Evolutionary conservation across 2,329 filamentous ascomycete genomes (phyloP).

Genomic region (Hirsutella rhossiliensis): DNA sequence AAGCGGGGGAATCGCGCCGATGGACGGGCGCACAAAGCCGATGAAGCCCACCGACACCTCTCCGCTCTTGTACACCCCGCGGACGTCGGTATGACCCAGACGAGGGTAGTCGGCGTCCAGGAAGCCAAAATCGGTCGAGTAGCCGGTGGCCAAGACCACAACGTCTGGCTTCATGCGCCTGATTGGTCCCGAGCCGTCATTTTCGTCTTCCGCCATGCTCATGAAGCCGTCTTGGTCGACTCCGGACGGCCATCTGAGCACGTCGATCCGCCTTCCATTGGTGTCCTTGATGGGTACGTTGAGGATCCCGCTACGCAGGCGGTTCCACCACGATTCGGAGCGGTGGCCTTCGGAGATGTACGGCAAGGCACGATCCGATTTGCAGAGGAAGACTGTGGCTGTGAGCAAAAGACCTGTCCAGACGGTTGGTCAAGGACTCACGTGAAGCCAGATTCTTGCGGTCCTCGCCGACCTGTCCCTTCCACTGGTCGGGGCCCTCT

Average conservation of each 20-base stretch:
- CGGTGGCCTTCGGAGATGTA: slow-evolving; percentile 27
- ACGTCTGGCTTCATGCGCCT: slow-evolving; percentile 27
- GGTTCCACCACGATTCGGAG: slow-evolving; percentile 18
- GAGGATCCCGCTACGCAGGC: slow-evolving; percentile 23
- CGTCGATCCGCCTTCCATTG: slow-evolving; percentile 26
- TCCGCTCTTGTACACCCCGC: slow-evolving; percentile 34
- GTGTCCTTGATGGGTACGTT: slow-evolving; percentile 27
- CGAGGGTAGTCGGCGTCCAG: slow-evolving; percentile 25
- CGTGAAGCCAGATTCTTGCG: slow-evolving; percentile 23
- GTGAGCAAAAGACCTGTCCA: background rate
- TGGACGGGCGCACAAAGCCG: slow-evolving; percentile 32
- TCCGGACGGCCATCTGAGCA: slow-evolving; percentile 28
- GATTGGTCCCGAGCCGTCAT: slow-evolving; percentile 15
- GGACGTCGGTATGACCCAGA: slow-evolving; percentile 35
- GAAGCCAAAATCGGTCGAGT: slow-evolving; percentile 28
- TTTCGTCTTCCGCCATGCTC: slow-evolving; percentile 18
- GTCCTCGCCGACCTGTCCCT: slow-evolving; percentile 27
- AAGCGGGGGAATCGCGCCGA: slow-evolving; percentile 35
- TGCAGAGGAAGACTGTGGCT: slow-evolving; percentile 28
- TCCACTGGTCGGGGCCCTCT: slow-evolving; percentile 34
- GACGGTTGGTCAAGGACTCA: slow-evolving; percentile 6
- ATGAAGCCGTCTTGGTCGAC: slow-evolving; percentile 25
- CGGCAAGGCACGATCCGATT: slow-evolving; percentile 28
- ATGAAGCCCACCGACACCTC: slow-evolving; percentile 30
- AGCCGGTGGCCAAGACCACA: slow-evolving; percentile 34